Evolutionary conservation across 768 basidiomycete species (phyloP), one percentile per base, ranked within the genome.

Genomic region (Panellus pusillus): DNA sequence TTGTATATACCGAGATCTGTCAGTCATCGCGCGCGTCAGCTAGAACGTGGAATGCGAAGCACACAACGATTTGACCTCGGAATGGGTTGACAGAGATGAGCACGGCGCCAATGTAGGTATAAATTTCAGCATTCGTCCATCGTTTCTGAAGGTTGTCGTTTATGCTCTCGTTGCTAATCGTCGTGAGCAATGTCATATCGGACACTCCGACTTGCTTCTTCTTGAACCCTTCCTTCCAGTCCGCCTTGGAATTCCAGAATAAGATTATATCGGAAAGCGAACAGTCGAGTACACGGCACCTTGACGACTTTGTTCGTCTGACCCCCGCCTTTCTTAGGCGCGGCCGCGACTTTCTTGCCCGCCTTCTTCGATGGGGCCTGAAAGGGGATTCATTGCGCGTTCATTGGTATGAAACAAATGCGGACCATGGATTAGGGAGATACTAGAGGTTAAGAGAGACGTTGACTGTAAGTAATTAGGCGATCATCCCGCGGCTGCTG

Each of bases 161-260:
- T 81, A 99, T 86, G 61, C 86, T 87, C 65, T 98, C 96, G 70
- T 99, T 97, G 70, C 91, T 93, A 78, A 98, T 98, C 45, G 92
- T 96, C 19, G 91, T 90, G 53, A 99, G 76, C 57, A 99, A 76
- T 9, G 97, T 99, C 97, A 99, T 99, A 79, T 99, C 97, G 39
- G 92, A 86, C 53, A 99, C 96, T 50, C 97, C 97, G 57, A 95
- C 88, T 72, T 92, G 89, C 75, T 98, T 98, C 86, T 98, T 99
- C 87, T 97, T 97, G 81, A 99, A 99, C 5, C 95, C 94, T 66
- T 98, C 96, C 72, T 96, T 96, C 96, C 96, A 99, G 69, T 98
- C 96, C 44, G 96, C 96, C 95, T 98, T 60, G 49, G 43, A 39
- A 51, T 56, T 42, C 42, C 46, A 32, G 52, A 47, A 42, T 63